A percentile compares a stretch with the other conserved stretches of the same genome.
Conservation (phyloP, 495 filamentous ascomycete species). For the Amniculicola lignicola region DNA sequence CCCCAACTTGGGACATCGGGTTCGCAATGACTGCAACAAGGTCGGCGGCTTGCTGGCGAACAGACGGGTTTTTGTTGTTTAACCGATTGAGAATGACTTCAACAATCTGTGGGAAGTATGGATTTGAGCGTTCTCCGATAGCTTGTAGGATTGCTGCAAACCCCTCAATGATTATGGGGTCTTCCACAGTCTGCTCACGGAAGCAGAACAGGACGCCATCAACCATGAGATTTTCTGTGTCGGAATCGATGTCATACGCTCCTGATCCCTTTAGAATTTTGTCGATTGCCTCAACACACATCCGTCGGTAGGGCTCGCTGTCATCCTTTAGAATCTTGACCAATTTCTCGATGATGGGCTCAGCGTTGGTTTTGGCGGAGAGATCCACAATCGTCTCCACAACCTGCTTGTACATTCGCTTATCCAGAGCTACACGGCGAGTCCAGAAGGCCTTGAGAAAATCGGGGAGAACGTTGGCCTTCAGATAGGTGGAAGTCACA, state of each 20-base stretch:
- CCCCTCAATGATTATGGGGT: constrained; percentile 95
- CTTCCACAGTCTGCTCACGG: constrained; percentile 97
- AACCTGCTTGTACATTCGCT: constrained; percentile 94
- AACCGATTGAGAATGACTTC: constrained; percentile 95
- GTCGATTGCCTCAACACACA: constrained; percentile 97
- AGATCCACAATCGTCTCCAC: constrained; percentile 98
- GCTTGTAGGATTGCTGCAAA: constrained; percentile 98
- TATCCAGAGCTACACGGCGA: constrained; percentile 91
- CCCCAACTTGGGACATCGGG: constrained; percentile 98
- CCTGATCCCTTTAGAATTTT: constrained; percentile 91
- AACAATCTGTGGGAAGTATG: constrained; percentile 94
- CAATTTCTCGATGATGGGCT: constrained; percentile 89
- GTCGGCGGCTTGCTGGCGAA: constrained; percentile 95
- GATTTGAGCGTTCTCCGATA: constrained; percentile 88
- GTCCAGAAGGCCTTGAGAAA: constrained; percentile 99
- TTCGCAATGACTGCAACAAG: constrained; percentile 94
- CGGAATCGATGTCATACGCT: constrained; percentile 88
- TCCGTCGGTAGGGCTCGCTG: constrained; percentile 96
- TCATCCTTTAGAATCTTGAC: constrained; percentile 97
- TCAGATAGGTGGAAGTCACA: constrained; percentile 90
- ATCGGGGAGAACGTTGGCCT: constrained; percentile 88
- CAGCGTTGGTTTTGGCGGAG: constrained; percentile 92
- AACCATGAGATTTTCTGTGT: constrained; percentile 86
- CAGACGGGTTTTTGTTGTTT: constrained; percentile 95
- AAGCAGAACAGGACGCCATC: constrained; percentile 97